A percentile compares a stretch with the other conserved stretches of the same genome.
Conservation (phyloP, 2,329 filamentous ascomycete genomes). For the Claviceps sorghi region DNA sequence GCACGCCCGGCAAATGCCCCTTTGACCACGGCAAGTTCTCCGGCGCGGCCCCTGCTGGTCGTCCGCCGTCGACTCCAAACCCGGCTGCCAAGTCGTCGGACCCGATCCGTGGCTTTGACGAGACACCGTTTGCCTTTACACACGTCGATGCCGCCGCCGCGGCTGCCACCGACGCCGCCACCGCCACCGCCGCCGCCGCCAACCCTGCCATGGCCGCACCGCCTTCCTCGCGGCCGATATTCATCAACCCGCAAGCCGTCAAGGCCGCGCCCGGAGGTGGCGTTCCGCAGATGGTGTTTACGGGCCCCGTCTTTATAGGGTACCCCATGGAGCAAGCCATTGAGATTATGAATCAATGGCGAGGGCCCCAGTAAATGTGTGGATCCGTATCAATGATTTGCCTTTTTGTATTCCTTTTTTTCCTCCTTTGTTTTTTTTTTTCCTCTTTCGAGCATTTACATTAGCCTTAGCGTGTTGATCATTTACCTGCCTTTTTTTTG, state of each 20-base stretch:
- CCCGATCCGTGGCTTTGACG: constrained; percentile 4
- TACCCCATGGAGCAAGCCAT: constrained; percentile 77
- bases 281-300: constrained; percentile 66
- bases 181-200: not conserved
- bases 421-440: not conserved
- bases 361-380: constrained; percentile 13
- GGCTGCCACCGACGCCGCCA: not conserved
- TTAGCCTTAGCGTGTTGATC: not conserved
- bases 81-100: constrained; percentile 6
- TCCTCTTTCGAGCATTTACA: not conserved
- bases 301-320: constrained; percentile 85
- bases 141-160: constrained; percentile 7
- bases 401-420: too few relatives aligned
- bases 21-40: constrained; percentile 38
- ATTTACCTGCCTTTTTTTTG: not conserved
- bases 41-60: constrained; percentile 18
- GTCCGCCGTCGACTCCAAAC: constrained; percentile 6
- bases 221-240: constrained; percentile 28
- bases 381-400: too few relatives aligned
- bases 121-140: constrained; percentile 10
- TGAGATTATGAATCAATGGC: constrained; percentile 51
- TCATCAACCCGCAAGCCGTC: constrained; percentile 31
- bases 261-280: constrained; percentile 17
- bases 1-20: constrained; percentile 36
- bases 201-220: too few relatives aligned